A percentile compares a stretch with the other conserved stretches of the same genome.
phyloP scores from a whole-genome alignment of 805 yeast species.

The Kurtzmaniella cleridarum region DNA sequence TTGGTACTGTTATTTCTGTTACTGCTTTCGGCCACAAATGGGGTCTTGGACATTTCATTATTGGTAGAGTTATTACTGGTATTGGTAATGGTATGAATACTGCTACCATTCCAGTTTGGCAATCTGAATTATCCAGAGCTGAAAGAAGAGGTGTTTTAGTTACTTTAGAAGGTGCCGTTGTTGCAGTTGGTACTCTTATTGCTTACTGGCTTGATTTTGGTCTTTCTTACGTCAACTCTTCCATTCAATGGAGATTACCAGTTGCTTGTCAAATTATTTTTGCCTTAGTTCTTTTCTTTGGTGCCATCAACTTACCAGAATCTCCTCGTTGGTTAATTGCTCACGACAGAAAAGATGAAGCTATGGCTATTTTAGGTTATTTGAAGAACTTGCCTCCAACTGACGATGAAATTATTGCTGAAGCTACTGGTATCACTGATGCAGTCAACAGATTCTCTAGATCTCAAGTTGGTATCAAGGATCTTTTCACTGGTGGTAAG shows the following conservation, averaged over 20 bases:
- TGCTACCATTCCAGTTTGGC: conserved; percentile 43
- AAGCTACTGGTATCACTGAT: conserved; percentile 41
- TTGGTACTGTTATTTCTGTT: conserved; percentile 38
- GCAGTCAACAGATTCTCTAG: conserved; percentile 46
- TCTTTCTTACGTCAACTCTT: conserved; percentile 54
- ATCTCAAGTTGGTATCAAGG: conserved; percentile 41
- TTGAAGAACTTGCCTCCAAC: conserved; percentile 33
- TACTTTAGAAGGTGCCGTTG: conserved; percentile 44
- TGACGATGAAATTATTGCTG: conserved; percentile 38
- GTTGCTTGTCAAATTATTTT: conserved; percentile 59
- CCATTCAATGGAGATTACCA: conserved; percentile 43
- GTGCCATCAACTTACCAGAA: conserved; percentile 51
- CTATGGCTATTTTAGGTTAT: conserved; percentile 37
- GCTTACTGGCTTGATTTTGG: conserved; percentile 64
- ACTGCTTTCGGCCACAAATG: conserved; percentile 33
- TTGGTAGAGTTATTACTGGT: conserved; percentile 49
- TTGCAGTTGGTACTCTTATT: conserved; percentile 64
- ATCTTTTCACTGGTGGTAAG: conserved; percentile 45
- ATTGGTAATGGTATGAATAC: conserved; percentile 39
- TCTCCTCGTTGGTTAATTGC: conserved; percentile 70
- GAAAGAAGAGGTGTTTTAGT: conserved; percentile 37
- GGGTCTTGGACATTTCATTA: conserved; percentile 67
- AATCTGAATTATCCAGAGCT: conserved; percentile 41
- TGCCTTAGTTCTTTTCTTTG: conserved; percentile 37
- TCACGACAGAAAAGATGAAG: conserved; percentile 46